Conservation (phyloP, 257 asterid genomes). For the Galeopsis tetrahit region DNA sequence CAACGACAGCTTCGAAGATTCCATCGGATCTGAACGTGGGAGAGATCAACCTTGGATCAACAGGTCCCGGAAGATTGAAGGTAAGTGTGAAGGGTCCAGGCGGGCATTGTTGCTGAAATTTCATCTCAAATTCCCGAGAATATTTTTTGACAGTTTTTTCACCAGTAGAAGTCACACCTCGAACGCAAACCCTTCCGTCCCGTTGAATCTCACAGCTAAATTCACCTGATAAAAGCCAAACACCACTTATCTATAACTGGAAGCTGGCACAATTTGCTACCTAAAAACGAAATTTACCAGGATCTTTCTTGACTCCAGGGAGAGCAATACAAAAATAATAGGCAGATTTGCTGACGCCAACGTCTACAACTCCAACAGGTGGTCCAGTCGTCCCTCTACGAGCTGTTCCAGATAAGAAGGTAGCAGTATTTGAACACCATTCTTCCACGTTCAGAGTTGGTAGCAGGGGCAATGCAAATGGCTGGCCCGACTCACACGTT, state of each 20-base stretch:
- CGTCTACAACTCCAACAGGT: conserved; percentile 72
- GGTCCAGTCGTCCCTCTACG: conserved; percentile 59
- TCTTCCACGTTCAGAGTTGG: conserved; percentile 53
- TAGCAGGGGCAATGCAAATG: conserved; percentile 60
- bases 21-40: conserved; percentile 76
- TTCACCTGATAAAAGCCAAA: conserved; percentile 53
- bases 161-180: conserved; percentile 78
- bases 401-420: conserved; percentile 70
- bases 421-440: conserved; percentile 44
- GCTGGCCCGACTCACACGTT: conserved; percentile 26
- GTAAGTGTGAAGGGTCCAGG: conserved; percentile 81
- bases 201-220: conserved; percentile 65
- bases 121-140: conserved; percentile 72
- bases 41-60: conserved; percentile 70
- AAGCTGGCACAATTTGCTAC: not conserved
- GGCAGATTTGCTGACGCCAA: conserved; percentile 65
- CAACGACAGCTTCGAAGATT: conserved; percentile 75
- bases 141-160: conserved; percentile 49
- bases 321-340: conserved; percentile 82
- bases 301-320: conserved; percentile 92
- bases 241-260: too few species aligned
- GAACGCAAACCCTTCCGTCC: conserved; percentile 66
- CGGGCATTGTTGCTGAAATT: conserved; percentile 71
- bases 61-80: conserved; percentile 84
- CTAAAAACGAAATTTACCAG: conserved; percentile 49